Percentiles rank a stretch among this genome's conserved stretches.
phyloP scores from a whole-genome alignment of 176 grass and related monocot genomes.

The Carex myosuroides region DNA sequence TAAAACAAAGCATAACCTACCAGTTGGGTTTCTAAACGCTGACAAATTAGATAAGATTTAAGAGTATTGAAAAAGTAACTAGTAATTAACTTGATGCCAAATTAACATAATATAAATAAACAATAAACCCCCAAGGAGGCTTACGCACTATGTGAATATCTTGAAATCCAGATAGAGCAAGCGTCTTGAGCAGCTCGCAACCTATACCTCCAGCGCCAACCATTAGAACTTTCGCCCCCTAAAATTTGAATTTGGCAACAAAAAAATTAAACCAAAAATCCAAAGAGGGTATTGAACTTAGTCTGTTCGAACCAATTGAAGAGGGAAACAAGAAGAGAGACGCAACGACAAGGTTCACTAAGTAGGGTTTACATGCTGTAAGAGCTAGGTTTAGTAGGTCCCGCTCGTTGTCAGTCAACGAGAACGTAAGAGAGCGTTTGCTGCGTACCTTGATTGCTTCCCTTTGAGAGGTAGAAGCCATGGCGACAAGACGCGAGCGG shows the following conservation, averaged over 20 bases:
- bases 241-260: conserved; percentile 3
- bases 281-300: neutral
- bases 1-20: neutral
- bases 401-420: neutral
- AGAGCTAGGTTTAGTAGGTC: neutral
- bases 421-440: neutral
- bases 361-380: conserved; percentile 12
- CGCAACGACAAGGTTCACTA: neutral
- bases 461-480: conserved; percentile 21
- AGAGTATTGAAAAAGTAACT: neutral
- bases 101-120: conserved; percentile 7
- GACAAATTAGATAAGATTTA: neutral
- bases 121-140: conserved; percentile 19
- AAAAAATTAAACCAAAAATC: neutral
- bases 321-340: neutral
- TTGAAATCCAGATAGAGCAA: conserved; percentile 80
- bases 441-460: conserved; percentile 25
- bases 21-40: neutral
- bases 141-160: conserved; percentile 89
- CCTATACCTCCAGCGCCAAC: conserved; percentile 96
- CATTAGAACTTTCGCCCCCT: conserved; percentile 95
- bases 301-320: neutral
- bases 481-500: neutral
- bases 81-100: neutral
- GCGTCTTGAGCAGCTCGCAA: conserved; percentile 98